Evolutionary conservation across 2,329 filamentous ascomycete species (phyloP).

Genomic region (Chaetomium sp.): DNA sequence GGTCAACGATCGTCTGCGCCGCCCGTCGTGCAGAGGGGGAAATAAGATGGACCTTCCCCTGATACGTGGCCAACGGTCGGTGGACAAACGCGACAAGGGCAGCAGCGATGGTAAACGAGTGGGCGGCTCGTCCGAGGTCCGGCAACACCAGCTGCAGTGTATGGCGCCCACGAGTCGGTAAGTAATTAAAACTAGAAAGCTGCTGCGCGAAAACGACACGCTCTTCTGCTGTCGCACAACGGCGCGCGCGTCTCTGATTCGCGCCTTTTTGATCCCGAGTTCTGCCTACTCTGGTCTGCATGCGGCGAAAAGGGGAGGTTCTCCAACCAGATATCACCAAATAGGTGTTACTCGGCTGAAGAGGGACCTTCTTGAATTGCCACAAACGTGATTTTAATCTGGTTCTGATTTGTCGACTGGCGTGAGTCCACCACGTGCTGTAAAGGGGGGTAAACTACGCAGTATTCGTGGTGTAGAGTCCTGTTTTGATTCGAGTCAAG

Average conservation of each 20-base stretch:
- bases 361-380: too few relatives aligned
- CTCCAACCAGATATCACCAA: constrained; percentile 7
- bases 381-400: too few relatives aligned
- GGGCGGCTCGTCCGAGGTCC: constrained; percentile 10
- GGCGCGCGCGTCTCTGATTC: constrained; percentile 17
- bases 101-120: constrained; percentile 6
- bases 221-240: constrained; percentile 8
- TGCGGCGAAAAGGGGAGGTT: constrained; percentile 6
- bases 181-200: constrained; percentile 15
- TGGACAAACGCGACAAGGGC: neutral
- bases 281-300: constrained; percentile 7
- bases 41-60: constrained; percentile 6
- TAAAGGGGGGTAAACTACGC: too few relatives aligned
- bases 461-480: too few relatives aligned
- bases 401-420: too few relatives aligned
- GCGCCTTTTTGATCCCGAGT: constrained; percentile 19
- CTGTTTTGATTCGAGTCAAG: too few relatives aligned
- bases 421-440: too few relatives aligned
- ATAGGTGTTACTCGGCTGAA: too few relatives aligned
- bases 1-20: too few relatives aligned
- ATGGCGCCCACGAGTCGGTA: neutral
- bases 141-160: neutral
- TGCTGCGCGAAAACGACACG: too few relatives aligned
- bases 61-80: constrained; percentile 19
- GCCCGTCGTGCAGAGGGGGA: too few relatives aligned